phyloP scores from a whole-genome alignment of 1,284 basidiomycete species.

The Pterulicium gracile region DNA sequence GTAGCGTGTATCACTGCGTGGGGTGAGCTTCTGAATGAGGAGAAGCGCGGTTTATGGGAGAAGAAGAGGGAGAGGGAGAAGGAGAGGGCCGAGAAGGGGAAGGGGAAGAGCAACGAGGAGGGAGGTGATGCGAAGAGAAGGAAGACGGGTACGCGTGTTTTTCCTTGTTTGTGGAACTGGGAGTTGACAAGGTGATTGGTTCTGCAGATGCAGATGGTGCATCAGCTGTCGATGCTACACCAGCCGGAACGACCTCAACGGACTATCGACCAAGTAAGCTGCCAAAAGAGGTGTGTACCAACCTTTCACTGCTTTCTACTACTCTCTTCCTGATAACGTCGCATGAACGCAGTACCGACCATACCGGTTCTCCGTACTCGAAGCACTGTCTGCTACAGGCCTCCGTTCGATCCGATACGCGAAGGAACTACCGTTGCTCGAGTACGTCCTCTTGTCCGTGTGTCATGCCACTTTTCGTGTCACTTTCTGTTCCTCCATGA shows the following conservation, averaged over 20 bases:
- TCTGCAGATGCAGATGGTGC: not conserved
- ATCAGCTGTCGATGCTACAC: not conserved
- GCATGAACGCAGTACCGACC: conserved; percentile 36
- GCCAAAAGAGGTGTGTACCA: not conserved
- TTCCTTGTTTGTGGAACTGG: conserved; percentile 1
- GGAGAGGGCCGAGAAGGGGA: conserved; percentile 22
- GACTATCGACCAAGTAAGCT: too few species aligned
- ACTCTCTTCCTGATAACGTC: too few species aligned
- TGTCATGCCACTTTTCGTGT: too few species aligned
- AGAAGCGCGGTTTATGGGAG: conserved; percentile 54
- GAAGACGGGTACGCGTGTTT: conserved; percentile 12
- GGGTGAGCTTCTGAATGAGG: conserved; percentile 65
- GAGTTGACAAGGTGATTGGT: not conserved
- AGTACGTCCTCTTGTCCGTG: too few species aligned
- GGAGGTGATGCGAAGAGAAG: conserved; percentile 11
- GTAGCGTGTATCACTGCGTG: conserved; percentile 84
- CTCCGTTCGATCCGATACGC: conserved; percentile 95
- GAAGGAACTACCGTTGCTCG: conserved; percentile 90
- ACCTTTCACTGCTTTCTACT: too few species aligned
- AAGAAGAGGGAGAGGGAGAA: conserved; percentile 27
- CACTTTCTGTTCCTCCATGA: conserved; percentile 8
- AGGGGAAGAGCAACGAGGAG: conserved; percentile 16
- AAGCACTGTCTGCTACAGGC: conserved; percentile 93
- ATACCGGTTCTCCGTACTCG: conserved; percentile 76
- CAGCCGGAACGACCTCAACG: not conserved